These are phyloP conservation scores for Rhizopus sp. DNA, from an alignment of 371 early-diverging fungal species.

Conservation along the genomic window DNA sequence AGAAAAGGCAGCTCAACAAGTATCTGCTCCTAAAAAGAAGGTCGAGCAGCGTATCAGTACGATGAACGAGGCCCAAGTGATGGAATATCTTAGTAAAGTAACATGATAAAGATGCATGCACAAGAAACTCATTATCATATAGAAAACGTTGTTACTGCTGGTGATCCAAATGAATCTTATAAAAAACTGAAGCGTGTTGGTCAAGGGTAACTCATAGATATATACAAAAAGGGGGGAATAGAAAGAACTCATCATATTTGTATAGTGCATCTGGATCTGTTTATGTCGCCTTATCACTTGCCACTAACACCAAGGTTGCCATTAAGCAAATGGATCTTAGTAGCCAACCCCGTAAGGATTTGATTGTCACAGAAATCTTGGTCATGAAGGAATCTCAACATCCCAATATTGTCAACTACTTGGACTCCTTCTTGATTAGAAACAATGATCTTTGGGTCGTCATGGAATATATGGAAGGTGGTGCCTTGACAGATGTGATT, in stretches of 20 bases:
- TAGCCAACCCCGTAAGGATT: constrained; percentile 91
- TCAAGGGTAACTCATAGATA: constrained; percentile 73
- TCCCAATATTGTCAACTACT: constrained; percentile 94
- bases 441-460: constrained; percentile 94
- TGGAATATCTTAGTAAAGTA: constrained; percentile 77
- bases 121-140: not conserved
- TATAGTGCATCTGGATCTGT: constrained; percentile 94
- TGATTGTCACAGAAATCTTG: constrained; percentile 95
- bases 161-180: constrained; percentile 87
- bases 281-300: constrained; percentile 77
- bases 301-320: constrained; percentile 79
- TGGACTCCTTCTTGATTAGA: constrained; percentile 87
- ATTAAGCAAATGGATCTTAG: constrained; percentile 97
- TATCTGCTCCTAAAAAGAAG: constrained; percentile 48
- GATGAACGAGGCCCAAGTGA: constrained; percentile 90
- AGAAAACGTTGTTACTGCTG: constrained; percentile 76
- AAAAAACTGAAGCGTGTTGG: constrained; percentile 92
- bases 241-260: not conserved
- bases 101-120: not conserved
- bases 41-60: constrained; percentile 78
- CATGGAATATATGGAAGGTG: constrained; percentile 99
- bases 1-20: constrained; percentile 35
- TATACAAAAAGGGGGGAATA: not conserved
- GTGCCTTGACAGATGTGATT: constrained; percentile 95
- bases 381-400: constrained; percentile 96